phyloP scores from a whole-genome alignment of 2,329 filamentous ascomycete species.

The Nemania sp. region DNA sequence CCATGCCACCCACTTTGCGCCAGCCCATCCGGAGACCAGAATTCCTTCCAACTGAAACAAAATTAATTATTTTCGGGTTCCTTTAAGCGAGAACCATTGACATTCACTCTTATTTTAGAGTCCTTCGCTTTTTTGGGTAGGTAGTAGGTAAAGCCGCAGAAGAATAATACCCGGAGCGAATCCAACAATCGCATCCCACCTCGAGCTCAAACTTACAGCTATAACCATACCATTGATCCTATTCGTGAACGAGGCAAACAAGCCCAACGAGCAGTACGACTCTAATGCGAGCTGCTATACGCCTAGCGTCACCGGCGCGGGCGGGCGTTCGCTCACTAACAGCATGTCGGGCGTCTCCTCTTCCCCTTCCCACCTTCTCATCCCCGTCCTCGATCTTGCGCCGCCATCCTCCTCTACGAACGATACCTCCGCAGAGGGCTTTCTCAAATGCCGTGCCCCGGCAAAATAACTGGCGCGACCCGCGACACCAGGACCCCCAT shows the following conservation, averaged over 20 bases:
- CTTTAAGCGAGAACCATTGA: neutral
- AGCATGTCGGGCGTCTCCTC: slow-evolving; percentile 10
- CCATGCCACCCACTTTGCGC: neutral
- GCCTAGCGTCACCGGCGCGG: slow-evolving; percentile 28
- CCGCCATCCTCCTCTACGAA: slow-evolving; percentile 20
- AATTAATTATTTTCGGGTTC: neutral
- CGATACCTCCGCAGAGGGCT: slow-evolving; percentile 18
- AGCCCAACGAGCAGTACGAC: neutral
- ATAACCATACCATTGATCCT: neutral
- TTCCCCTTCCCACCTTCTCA: neutral
- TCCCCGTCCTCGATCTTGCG: slow-evolving; percentile 12
- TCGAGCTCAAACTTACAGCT: neutral
- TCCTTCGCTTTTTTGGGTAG: neutral
- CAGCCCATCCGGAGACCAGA: neutral
- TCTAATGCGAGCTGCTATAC: slow-evolving; percentile 41
- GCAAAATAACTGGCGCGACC: slow-evolving; percentile 44
- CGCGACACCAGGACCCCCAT: slow-evolving; percentile 32
- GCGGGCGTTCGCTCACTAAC: slow-evolving; percentile 23
- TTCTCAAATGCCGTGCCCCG: slow-evolving; percentile 42
- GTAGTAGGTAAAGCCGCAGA: neutral
- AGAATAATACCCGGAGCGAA: neutral
- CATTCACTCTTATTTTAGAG: neutral
- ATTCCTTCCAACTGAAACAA: slow-evolving; percentile 9
- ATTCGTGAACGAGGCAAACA: slow-evolving; percentile 4
- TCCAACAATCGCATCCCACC: no score